Base-by-base conservation (phyloP, 495 filamentous ascomycete genomes). In the Rostrohypoxylon terebratum region DNA sequence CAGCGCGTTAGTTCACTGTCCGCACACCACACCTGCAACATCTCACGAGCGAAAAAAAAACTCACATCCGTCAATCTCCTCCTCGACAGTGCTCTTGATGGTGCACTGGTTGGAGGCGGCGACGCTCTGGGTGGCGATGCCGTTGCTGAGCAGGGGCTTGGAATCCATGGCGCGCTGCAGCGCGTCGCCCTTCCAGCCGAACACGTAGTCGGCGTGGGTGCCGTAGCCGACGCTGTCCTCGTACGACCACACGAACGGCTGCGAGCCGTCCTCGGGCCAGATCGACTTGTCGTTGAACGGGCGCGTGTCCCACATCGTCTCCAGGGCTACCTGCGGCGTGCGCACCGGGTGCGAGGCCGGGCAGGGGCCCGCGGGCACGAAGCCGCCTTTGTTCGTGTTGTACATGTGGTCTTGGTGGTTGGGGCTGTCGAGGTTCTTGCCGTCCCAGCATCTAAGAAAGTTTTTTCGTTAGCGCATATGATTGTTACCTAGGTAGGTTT, bases 351-450 rank as follows among this genome's bases (percentile, higher is more conserved):
- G 80, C 53, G 79, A 80, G 5, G 80, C 53, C 20, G 82, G 82
- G 77, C 82, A 83, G 25, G 79, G 47, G 10, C 66, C 74, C 4
- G 76, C 76, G 11, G 69, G 14, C 9, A 48, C 34, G 63, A 80
- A 80, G 13, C 57, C 73, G 0, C 73, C 78, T 40, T 45, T 44
- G 53, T 77, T 77, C 21, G 76, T 78, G 69, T 77, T 75, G 63
- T 74, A 72, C 76, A 78, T 78, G 68, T 86, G 84, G 66, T 78
- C 77, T 45, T 79, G 78, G 76, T 85, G 84, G 72, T 86, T 79
- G 16, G 79, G 75, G 66, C 80, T 85, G 73, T 84, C 83, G 8
- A 84, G 73, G 67, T 83, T 83, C 70, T 80, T 77, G 21, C 83
- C 84, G 69, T 86, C 83, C 83, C 83, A 85, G 68, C 80, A 78